Base-by-base conservation (phyloP, 495 filamentous ascomycete species). In the Daldinia childiae region DNA sequence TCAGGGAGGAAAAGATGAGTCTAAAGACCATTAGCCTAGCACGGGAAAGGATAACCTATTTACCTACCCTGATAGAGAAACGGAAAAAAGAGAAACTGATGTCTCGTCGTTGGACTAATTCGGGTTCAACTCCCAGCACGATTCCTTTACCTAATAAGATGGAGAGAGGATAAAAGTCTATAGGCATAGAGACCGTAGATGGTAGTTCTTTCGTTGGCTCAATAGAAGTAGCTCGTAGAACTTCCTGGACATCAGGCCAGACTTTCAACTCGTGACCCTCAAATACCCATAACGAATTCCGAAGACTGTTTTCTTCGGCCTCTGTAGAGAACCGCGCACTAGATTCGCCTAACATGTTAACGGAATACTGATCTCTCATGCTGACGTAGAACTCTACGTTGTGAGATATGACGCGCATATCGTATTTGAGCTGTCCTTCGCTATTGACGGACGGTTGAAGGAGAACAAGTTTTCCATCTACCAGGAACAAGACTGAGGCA, bases 131-230 rank as follows among this genome's bases (percentile, higher is more conserved):
- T 2, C 95, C 96, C 27, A 98, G 82, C 5, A 97, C 84, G 64
- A 99, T 92, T 1, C 92, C 95, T 74, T 97, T 97, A 56, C 87
- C 87, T 15, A 97, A 79, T 0, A 97, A 81, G 0, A 93, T 85
- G 2, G 94, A 95, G n/a, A 97, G 82, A 3, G 96, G 96, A 78
- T 97, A 98, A 79, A 99, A 98, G 77, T 99, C 96, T 9, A 90
- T 79, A 4, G 85, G 79, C 30, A 94, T 85, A 14, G 86, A 86
- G 6, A 97, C 88, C 34, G 90, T 83, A 7, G 84, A 73, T 0
- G 90, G 90, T 6, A 92, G 72, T 56, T 92, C 90, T 36, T 83
- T 82, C 6, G 82, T 82, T 15, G 79, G 70, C 43, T 90, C 92
- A 15, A 84, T 80, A 14, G 88, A 86, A 9, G 89, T 88, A 6